phyloP scores from a whole-genome alignment of 306 rosid genomes.

The Prunus fruticosa region DNA sequence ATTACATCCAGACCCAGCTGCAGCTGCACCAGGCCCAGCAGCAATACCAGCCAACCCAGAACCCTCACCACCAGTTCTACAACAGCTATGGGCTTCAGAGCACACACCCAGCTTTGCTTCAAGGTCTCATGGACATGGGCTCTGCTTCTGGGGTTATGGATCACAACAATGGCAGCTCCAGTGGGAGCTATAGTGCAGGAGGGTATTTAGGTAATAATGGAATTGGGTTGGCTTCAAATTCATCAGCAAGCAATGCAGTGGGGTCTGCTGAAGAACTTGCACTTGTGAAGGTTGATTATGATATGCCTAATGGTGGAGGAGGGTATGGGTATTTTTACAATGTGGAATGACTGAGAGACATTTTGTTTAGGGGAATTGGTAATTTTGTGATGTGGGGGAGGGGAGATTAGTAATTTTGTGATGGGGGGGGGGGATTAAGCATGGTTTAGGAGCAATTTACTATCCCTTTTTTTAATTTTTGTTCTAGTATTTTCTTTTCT shows the following conservation, averaged over 20 bases:
- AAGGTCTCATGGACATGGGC: slow-evolving; percentile 66
- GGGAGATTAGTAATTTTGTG: not conserved
- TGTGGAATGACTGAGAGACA: slow-evolving; percentile 71
- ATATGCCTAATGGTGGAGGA: slow-evolving; percentile 45
- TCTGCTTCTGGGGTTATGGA: slow-evolving; percentile 51
- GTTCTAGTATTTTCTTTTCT: not conserved
- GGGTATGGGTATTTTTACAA: slow-evolving; percentile 57
- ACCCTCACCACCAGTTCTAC: slow-evolving; percentile 46
- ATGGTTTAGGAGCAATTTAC: slow-evolving; percentile 18
- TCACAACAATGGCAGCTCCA: slow-evolving; percentile 28
- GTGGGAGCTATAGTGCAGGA: slow-evolving; percentile 30
- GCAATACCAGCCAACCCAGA: slow-evolving; percentile 18
- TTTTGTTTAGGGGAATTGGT: not conserved
- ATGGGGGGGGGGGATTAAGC: slow-evolving; percentile 3
- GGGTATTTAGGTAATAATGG: slow-evolving; percentile 42
- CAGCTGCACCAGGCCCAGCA: slow-evolving; percentile 59
- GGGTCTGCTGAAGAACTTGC: slow-evolving; percentile 54
- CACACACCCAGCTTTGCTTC: slow-evolving; percentile 69
- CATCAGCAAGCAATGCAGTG: slow-evolving; percentile 24
- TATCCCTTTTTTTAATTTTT: slow-evolving; percentile 15
- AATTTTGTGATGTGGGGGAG: not conserved
- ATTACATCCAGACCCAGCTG: slow-evolving; percentile 78
- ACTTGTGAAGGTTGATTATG: slow-evolving; percentile 80
- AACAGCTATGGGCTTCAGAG: slow-evolving; percentile 46
- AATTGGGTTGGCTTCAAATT: slow-evolving; percentile 41